Conservation (phyloP, 345 rosid genomes). For the Raphanus sativus region DNA sequence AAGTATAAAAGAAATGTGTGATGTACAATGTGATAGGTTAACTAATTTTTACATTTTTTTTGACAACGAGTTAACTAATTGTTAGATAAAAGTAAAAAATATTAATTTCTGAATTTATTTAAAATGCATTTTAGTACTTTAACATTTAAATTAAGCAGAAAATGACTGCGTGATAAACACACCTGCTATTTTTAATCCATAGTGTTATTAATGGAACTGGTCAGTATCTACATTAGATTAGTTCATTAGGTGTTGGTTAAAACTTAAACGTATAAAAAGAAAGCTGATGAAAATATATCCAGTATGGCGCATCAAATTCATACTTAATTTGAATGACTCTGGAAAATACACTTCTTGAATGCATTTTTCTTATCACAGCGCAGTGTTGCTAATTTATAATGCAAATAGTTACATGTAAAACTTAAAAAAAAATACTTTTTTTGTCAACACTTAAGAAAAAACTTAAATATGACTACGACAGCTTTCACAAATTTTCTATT, state of each 20-base stretch:
- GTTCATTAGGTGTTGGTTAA: background rate
- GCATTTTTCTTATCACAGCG: background rate
- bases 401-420: background rate
- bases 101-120: background rate
- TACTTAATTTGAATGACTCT: slow-evolving; percentile 1
- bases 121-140: background rate
- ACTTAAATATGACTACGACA: background rate
- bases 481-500: background rate
- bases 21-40: slow-evolving; percentile 20
- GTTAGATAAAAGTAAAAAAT: background rate
- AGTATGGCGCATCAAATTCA: background rate
- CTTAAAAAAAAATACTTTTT: background rate
- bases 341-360: background rate
- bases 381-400: background rate
- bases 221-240: slow-evolving; percentile 5
- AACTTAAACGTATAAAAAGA: background rate
- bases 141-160: background rate
- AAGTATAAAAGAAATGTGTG: slow-evolving; percentile 13
- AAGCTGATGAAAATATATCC: slow-evolving; percentile 2
- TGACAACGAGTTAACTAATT: too few species aligned
- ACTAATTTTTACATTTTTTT: too few species aligned
- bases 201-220: background rate
- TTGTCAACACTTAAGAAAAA: too few species aligned
- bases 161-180: background rate
- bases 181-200: background rate